Conservation (phyloP, 2,329 filamentous ascomycete species). For the Gliomastix tumulicola region DNA sequence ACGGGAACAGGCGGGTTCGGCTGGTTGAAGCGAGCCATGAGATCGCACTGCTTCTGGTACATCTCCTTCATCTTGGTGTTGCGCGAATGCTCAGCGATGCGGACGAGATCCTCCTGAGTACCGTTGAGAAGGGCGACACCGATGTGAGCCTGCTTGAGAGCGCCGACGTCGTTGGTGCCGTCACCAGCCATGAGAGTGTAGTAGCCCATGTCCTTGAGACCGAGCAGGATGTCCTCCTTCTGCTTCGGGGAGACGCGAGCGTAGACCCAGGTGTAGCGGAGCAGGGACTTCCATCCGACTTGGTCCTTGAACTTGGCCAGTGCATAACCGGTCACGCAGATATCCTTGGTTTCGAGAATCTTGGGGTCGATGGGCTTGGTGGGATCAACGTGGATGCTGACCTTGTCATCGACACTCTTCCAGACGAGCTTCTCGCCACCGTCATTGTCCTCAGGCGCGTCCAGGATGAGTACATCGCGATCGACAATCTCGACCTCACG, state of each 20-base stretch:
- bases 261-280: constrained; percentile 94
- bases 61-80: constrained; percentile 98
- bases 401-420: constrained; percentile 89
- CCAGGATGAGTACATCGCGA: constrained; percentile 86
- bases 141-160: constrained; percentile 95
- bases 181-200: constrained; percentile 98
- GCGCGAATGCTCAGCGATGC: constrained; percentile 87
- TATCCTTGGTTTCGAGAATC: constrained; percentile 79
- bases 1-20: constrained; percentile 86
- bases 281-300: constrained; percentile 64
- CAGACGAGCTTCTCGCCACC: constrained; percentile 79
- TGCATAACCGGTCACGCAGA: constrained; percentile 94
- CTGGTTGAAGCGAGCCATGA: constrained; percentile 96
- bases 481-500: constrained; percentile 96
- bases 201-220: constrained; percentile 93
- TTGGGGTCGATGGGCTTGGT: constrained; percentile 71
- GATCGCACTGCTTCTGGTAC: constrained; percentile 87
- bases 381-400: constrained; percentile 79
- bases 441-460: constrained; percentile 85
- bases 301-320: constrained; percentile 83
- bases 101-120: constrained; percentile 81
- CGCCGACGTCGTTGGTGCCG: constrained; percentile 96
- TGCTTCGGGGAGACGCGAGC: constrained; percentile 97
- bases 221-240: constrained; percentile 96
- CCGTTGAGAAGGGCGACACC: constrained; percentile 95